Evolutionary conservation across 495 filamentous ascomycete genomes (phyloP), one percentile per base, ranked within the genome.

Genomic region (Lepidopterella palustris): DNA sequence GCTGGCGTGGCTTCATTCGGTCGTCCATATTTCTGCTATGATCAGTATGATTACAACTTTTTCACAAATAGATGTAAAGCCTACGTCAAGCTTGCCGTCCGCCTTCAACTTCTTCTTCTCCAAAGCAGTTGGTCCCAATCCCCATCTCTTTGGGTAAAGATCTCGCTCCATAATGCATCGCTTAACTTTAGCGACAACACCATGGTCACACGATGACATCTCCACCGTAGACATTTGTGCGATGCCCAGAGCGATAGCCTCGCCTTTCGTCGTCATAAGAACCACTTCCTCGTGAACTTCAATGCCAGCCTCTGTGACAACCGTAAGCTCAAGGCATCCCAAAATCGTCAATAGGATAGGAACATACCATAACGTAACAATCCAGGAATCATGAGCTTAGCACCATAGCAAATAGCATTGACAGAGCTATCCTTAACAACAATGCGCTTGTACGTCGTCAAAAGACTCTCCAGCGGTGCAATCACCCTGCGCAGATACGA

Each of bases 91-190:
- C 78, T 96, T 92, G 72, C 93, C 93, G 63, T 87, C 86, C n/a
- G 88, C 87, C 82, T 97, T 97, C 77, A 98, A 84, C 83, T 97
- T 95, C 85, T 97, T 97, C 85, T 98, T 98, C 77, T 96, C 87
- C 42, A 87, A 67, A 26, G 93, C 92, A 57, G 89, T 83, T 40
- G 92, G 92, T 45, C 93, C 93, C 64, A 96, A 74, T 52, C 95
- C 95, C 93, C 93, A 98, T 78, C 91, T 77, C 71, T 88, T 82
- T 57, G 92, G 92, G 79, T 98, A 98, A 11, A 95, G 79, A 70
- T 97, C 92, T 61, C 93, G 88, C 77, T 98, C 95, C 93, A 98
- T 97, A 74, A 98, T 98, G 73, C 89, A 90, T 56, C 93, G 84
- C 84, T 97, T 97, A 70, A 97, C 86, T 79, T 95, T 96, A 53